Evolutionary conservation across 805 yeast genomes (phyloP).

Genomic region (Candida quercuum): DNA sequence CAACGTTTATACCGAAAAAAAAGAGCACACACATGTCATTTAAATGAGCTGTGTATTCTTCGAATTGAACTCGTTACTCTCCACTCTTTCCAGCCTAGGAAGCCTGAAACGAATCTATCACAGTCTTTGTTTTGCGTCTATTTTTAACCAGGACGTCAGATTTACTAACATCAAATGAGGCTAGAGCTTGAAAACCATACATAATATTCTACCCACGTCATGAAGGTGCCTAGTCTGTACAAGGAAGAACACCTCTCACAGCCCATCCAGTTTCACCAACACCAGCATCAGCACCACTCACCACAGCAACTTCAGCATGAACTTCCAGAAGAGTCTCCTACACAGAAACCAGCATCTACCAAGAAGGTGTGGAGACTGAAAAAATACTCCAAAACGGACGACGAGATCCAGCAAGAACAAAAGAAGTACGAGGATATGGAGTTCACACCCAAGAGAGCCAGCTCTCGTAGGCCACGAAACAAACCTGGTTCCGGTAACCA

Average conservation of each 20-base stretch:
- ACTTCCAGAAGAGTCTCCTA: too few species aligned
- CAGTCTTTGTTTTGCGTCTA: too few species aligned
- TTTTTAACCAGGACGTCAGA: too few species aligned
- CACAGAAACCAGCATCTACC: slow-evolving; percentile 9
- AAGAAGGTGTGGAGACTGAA: slow-evolving; percentile 24
- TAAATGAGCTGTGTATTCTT: too few species aligned
- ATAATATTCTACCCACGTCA: too few species aligned
- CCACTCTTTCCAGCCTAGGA: too few species aligned
- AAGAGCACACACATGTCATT: too few species aligned
- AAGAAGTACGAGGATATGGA: slow-evolving; percentile 19
- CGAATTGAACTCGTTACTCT: too few species aligned
- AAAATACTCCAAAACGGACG: slow-evolving; percentile 18
- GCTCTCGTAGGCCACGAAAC: slow-evolving; percentile 20
- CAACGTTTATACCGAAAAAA: too few species aligned
- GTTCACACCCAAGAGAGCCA: slow-evolving; percentile 20
- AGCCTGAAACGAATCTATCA: too few species aligned
- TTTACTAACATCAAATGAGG: too few species aligned
- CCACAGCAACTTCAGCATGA: background rate
- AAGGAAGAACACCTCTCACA: background rate
- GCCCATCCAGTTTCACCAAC: background rate
- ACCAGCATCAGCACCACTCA: background rate
- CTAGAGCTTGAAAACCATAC: too few species aligned
- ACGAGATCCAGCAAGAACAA: slow-evolving; percentile 21
- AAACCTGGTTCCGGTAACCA: slow-evolving; percentile 21
- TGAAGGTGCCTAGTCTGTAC: slow-evolving; percentile 5